Evolutionary conservation across 2,329 filamentous ascomycete genomes (phyloP), one percentile per base, ranked within the genome.

Genomic region (Alternaria novae-zelandiae): DNA sequence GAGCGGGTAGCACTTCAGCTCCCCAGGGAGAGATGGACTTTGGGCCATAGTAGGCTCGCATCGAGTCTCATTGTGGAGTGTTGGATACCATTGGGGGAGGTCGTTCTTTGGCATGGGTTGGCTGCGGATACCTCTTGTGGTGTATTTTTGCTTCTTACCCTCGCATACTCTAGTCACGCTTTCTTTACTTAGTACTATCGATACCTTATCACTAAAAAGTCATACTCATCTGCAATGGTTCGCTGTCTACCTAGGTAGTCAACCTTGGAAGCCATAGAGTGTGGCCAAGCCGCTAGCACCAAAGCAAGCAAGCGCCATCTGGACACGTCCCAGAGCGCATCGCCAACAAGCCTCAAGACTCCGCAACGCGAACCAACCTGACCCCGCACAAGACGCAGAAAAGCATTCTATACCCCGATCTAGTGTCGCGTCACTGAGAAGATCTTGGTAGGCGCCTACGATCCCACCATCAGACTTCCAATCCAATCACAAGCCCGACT

Each of bases 401-500:
- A 57, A 43, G 47, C 45, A 45, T 36, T 57, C 17, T 55, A 30
- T 26, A 20, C 32, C 43, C 21, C 15, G 23, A 30, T 32, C 30
- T 25, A 50, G 53, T 50, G 58, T 57, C 58, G 53, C 53, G 13
- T 50, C 23, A 44, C 23, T 50, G 36, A 57, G 26, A 36, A 30
- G 44, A 30, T 26, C n/a, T 32, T 28, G 47, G 45, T 32, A 41
- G 26, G 45, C 53, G 45, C 58, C 41, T 36, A 41, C 20, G 23
- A 44, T 61, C 58, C 30, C 49, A 53, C 30, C 53, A 20, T 26
- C 53, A 54, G n/a, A n/a, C 53, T n/a, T 30, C n/a, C 44, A 61
- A 50, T 30, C 59, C 59, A 57, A 61, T 57, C 59, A 58, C 45
- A 57, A 12, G 46, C 36, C n/a, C 26, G 59, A 50, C 45, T 57